A percentile compares a stretch with the other conserved stretches of the same genome.
Conservation (phyloP, 139 green algal species). For the Trebouxia sp. region DNA sequence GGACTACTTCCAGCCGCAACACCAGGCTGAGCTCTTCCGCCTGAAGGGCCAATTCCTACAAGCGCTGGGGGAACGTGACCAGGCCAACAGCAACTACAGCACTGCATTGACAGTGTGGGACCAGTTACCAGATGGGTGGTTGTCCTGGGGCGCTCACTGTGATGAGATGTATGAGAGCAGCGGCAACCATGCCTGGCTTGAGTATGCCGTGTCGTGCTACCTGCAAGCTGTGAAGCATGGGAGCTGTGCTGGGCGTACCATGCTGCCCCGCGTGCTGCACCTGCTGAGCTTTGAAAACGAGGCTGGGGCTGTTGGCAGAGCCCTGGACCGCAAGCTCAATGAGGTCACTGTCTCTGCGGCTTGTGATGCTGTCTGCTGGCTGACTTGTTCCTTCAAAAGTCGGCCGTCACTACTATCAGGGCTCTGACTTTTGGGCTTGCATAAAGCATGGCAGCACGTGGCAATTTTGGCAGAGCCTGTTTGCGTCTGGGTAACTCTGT, state of each 20-base stretch:
- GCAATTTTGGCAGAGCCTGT: too few relatives aligned
- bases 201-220: conserved; percentile 86
- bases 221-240: conserved; percentile 73
- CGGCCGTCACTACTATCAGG: too few relatives aligned
- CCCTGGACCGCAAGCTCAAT: conserved; percentile 42
- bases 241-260: conserved; percentile 51
- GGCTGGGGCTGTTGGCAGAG: conserved; percentile 45
- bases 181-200: conserved; percentile 62
- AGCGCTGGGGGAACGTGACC: conserved; percentile 41
- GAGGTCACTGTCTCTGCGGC: too few relatives aligned
- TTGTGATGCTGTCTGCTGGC: too few relatives aligned
- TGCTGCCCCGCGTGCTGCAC: conserved; percentile 84
- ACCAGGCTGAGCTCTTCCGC: conserved; percentile 93
- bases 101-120: conserved; percentile 82
- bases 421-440: too few relatives aligned
- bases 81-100: conserved; percentile 72
- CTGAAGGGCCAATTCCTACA: conserved; percentile 77
- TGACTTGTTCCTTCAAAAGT: too few relatives aligned
- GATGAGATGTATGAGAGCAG: conserved; percentile 69
- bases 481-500: too few relatives aligned
- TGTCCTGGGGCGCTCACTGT: conserved; percentile 90
- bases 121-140: conserved; percentile 81
- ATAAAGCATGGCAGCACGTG: too few relatives aligned
- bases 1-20: conserved; percentile 88
- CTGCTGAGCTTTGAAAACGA: conserved; percentile 88